These are phyloP conservation scores for Plantago ovata DNA, from an alignment of 257 asterid species.

Conservation along the genomic window DNA sequence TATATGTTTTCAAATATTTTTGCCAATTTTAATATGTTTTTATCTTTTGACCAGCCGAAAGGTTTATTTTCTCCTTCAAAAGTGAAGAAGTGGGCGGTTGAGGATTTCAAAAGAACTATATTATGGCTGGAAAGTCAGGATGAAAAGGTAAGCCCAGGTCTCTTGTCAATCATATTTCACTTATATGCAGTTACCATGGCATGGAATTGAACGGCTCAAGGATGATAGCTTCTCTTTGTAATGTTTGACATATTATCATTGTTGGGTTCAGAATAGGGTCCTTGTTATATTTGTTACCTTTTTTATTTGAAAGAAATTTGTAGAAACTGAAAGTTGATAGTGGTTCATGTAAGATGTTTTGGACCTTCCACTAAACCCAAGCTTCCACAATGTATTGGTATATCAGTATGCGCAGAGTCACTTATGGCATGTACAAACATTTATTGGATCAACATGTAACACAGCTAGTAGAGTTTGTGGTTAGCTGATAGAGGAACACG, in stretches of 20 bases:
- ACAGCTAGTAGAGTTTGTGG: too few species aligned
- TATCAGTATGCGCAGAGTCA: too few species aligned
- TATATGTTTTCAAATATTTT: neutral
- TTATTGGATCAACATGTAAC: too few species aligned
- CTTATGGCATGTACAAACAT: too few species aligned
- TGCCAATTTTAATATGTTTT: conserved; percentile 23
- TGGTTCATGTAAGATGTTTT: neutral
- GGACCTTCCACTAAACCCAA: neutral
- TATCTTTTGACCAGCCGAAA: conserved; percentile 32
- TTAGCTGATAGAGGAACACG: too few species aligned
- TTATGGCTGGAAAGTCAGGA: conserved; percentile 90
- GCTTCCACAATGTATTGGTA: neutral
- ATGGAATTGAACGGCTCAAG: too few species aligned
- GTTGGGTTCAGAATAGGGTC: neutral
- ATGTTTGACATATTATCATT: neutral
- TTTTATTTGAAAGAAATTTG: neutral
- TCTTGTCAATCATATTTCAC: conserved; percentile 7
- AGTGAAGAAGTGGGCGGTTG: conserved; percentile 83
- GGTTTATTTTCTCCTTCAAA: conserved; percentile 50
- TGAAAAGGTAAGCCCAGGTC: conserved; percentile 55
- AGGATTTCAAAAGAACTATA: conserved; percentile 66
- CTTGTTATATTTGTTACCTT: too few species aligned
- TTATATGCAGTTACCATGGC: too few species aligned
- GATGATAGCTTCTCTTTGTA: neutral
- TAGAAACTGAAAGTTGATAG: neutral